These are phyloP conservation scores for Jamesozyma hellenica DNA, from an alignment of 805 yeast genomes.

Conservation along the genomic window DNA sequence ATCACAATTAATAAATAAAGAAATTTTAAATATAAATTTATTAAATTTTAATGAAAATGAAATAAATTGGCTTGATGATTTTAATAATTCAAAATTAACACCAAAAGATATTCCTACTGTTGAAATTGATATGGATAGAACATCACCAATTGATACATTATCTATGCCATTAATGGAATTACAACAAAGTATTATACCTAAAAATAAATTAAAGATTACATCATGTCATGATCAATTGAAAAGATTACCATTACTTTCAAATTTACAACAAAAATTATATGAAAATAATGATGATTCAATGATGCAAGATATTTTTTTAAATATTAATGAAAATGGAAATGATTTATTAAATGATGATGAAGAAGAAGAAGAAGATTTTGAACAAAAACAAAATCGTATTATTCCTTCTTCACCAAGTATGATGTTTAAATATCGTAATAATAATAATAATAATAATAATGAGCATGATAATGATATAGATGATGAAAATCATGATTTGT, in stretches of 20 bases:
- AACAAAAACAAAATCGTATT: constrained; percentile 18
- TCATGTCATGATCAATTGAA: constrained; percentile 26
- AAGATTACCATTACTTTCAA: constrained; percentile 20
- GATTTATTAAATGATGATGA: constrained; percentile 13
- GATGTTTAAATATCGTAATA: constrained; percentile 18
- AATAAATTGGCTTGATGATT: constrained; percentile 21
- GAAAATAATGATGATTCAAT: background rate
- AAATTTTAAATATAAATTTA: constrained; percentile 10
- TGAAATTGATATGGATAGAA: constrained; percentile 21
- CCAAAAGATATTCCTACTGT: constrained; percentile 6
- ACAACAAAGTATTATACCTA: constrained; percentile 9
- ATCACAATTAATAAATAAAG: background rate
- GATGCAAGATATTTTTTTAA: background rate
- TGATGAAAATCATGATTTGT: constrained; percentile 8
- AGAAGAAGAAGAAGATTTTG: constrained; percentile 14
- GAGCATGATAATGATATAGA: constrained; percentile 7
- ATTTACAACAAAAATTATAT: background rate
- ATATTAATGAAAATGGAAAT: background rate
- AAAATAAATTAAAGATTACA: constrained; percentile 1
- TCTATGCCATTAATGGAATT: constrained; percentile 30
- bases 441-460: constrained; percentile 9
- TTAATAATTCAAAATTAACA: constrained; percentile 8
- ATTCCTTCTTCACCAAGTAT: constrained; percentile 29
- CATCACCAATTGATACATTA: constrained; percentile 27
- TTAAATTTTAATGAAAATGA: constrained; percentile 14